Base-by-base conservation (phyloP, 495 filamentous ascomycete genomes). In the Trichodelitschia bisporula region DNA sequence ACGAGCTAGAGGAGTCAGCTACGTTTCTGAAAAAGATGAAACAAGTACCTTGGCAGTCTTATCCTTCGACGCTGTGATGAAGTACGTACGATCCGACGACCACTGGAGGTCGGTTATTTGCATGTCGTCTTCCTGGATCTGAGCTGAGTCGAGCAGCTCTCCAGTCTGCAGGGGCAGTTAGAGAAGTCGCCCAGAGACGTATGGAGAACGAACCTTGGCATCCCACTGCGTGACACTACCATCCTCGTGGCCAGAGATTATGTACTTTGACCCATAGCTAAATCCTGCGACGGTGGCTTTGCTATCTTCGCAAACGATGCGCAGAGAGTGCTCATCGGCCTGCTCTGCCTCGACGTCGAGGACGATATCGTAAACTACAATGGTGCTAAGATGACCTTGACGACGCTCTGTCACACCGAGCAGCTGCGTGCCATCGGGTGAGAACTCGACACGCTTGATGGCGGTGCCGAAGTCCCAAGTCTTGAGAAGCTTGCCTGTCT, bases 331-430 rank as follows among this genome's bases (percentile, higher is more conserved):
- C 59, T 89, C 79, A 43, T 77, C 66, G 35, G 60, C 66, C 56
- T 97, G 86, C 39, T 70, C 66, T n/a, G 74, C 71, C 15, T 79
- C 58, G 33, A 72, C 63, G 43, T 90, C 80, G 30, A 69, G 62
- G 34, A 59, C 61, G 57, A 97, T 75, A 45, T 86, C 77, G 34
- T 90, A 61, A 18, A 93, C 79, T 15, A 77, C 78, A 42, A 95
- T 90, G 21, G 80, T 86, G 42, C 84, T 77, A 31, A 95, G 55
- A 49, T 77, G 77, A 33, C 86, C 86, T 70, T 84, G 89, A 44
- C 86, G 82, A 72, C 89, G 86, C 57, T 97, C 86, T 18, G 86
- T 97, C 38, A 97, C 80, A 24, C 79, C 83, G 36, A 97, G 56
- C 37, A 97, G 56, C 46, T 74, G 61, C 43, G 64, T 73, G 42